Base-by-base conservation (phyloP, 331 rosid genomes). In the Cydonia oblonga region DNA sequence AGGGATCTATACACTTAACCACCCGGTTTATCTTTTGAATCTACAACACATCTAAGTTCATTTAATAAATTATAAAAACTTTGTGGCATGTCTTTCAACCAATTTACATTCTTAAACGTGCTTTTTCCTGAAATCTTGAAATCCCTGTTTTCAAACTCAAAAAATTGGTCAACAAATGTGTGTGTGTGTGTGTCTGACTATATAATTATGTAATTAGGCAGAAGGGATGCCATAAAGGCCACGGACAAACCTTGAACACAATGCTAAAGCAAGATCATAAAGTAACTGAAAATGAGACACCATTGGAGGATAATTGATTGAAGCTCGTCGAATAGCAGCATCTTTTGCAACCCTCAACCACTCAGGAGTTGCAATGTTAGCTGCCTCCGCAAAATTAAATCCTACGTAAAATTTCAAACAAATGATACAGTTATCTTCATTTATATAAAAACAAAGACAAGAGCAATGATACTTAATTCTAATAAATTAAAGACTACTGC, bases 351-450 rank as follows among this genome's bases (percentile, higher is more conserved):
- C 81, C 67, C 84, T 85, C 86, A 93, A 84, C 98, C 98, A 93
- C 81, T 93, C 97, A 70, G 98, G 98, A 73, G 98, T 93, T 19
- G 98, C 97, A 81, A 93, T 89, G 82, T 93, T 93, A 7, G 98
- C 96, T 68, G 97, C 98, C 87, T 93, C 97, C 62, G 86, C 97
- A 68, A 93, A 90, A 79, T 93, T 93, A 79, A 90, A 93, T 73
- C 97, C 98, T 93, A 77, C 71, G 82, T 22, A 83, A 77, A 70
- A 64, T 85, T 73, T 79, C 59, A 46, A 72, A 60, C 59, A 33
- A 61, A 59, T 66, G 70, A 79, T 66, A 77, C 61, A 78, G 75
- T 72, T 66, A 77, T 63, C 33, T 56, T 73, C 76, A 28, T 64
- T 44, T 60, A n/a, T 28, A 26, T 59, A 38, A 57, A 23, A 22